These are phyloP conservation scores for Fomes fomentarius DNA, from an alignment of 1,284 basidiomycete species.

Conservation along the genomic window DNA sequence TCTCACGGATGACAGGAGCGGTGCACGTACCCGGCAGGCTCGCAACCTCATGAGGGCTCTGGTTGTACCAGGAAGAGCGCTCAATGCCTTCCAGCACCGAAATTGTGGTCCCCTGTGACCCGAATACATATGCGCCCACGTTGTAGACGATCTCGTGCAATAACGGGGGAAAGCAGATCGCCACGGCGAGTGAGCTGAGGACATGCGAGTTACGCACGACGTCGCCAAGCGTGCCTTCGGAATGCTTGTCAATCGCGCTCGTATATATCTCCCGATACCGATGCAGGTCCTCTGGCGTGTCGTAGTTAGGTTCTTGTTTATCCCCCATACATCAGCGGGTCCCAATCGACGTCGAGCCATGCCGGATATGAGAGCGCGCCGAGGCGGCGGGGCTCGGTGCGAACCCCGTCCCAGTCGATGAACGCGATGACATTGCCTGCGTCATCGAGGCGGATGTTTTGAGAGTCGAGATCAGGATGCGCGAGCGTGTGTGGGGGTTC, in stretches of 20 bases:
- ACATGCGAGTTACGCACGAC: constrained; percentile 5
- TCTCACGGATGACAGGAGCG: too few species aligned
- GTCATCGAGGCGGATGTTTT: constrained; percentile 13
- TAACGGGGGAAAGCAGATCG: too few species aligned
- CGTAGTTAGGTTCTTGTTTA: background rate
- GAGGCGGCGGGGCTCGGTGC: background rate
- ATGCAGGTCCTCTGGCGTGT: background rate
- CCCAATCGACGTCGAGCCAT: constrained; percentile 5
- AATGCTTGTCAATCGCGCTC: background rate
- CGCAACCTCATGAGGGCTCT: too few species aligned
- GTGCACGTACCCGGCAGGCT: too few species aligned
- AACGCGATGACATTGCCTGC: constrained; percentile 5
- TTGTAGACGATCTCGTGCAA: too few species aligned
- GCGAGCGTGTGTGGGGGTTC: constrained; percentile 2
- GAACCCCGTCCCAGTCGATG: constrained; percentile 15
- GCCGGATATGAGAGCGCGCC: constrained; percentile 6
- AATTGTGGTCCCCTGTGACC: too few species aligned
- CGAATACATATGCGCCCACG: too few species aligned
- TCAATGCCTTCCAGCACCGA: too few species aligned
- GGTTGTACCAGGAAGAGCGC: too few species aligned
- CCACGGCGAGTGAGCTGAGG: background rate
- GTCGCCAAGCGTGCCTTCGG: background rate
- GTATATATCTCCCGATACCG: background rate
- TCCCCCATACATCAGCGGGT: background rate
- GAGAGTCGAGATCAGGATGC: constrained; percentile 13